Evolutionary conservation across 2,329 filamentous ascomycete species (phyloP), one percentile per base, ranked within the genome.

Genomic region (Pestalotiopsis sp.): DNA sequence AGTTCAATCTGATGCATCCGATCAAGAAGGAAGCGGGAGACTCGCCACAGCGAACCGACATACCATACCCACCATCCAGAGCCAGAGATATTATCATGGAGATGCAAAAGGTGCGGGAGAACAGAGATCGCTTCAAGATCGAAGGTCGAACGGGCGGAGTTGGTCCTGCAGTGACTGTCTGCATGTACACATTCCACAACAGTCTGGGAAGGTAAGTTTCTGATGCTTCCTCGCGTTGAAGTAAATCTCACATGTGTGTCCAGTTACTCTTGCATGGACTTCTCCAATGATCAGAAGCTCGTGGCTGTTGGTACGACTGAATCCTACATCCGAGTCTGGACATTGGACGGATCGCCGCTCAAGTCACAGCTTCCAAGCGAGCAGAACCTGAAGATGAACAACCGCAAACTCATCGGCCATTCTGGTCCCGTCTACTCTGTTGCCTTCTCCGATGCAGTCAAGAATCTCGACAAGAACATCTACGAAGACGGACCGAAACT

Each of bases 101-200:
- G 80, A 94, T 98, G 75, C 93, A 96, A 76, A 96, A 95, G 78
- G 90, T 98, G 11, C 93, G 94, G 72, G 96, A 99, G 80, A 93
- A 97, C 76, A 90, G 96, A 25, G 95, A 98, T 76, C 89, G 95
- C 20, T 97, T 98, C 79, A 92, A 90, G 77, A 95, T 98, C 68
- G 93, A 97, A 69, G 90, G 91, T 23, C 89, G 92, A 41, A 95
- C 93, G 13, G 93, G 94, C 17, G 95, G 95, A 9, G 88, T 95
- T 65, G 94, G 95, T 14, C 90, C 94, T 67, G 91, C 91, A 31
- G 86, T 98, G 69, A 97, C 94, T 75, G 91, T 97, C 27, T 96
- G 93, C 84, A 98, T 98, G 93, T 98, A 97, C 79, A 99, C 96
- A 0, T 97, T 98, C 77, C 96, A 99, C 84, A 99, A 99, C 80